A percentile compares a stretch with the other conserved stretches of the same genome.
Evolutionary conservation across 2,329 filamentous ascomycete species (phyloP).

Genomic region (Colletotrichum cordylinicola): DNA sequence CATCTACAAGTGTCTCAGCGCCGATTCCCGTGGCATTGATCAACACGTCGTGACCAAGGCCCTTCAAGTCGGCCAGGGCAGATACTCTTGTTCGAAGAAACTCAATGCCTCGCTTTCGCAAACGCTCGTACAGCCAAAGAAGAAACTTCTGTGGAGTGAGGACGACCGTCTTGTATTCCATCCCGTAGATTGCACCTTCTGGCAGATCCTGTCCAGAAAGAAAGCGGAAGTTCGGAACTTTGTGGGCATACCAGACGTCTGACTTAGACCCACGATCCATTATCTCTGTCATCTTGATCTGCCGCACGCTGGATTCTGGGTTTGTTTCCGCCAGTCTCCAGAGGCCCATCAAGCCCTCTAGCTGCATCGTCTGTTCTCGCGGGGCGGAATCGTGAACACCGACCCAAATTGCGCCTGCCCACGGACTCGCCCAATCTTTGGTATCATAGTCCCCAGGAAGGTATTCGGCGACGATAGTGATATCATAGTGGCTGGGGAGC

Average conservation of each 20-base stretch:
- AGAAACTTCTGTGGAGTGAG: background rate
- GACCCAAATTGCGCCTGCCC: background rate
- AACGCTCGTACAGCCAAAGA: background rate
- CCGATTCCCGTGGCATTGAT: background rate
- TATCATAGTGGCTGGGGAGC: background rate
- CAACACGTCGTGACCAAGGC: background rate
- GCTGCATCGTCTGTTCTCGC: background rate
- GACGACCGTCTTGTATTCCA: background rate
- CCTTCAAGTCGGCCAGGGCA: background rate
- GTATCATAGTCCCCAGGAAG: background rate
- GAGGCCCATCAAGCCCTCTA: background rate
- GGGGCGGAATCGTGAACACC: background rate
- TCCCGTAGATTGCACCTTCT: background rate
- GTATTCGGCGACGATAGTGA: background rate
- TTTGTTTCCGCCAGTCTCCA: background rate
- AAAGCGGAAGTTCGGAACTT: background rate
- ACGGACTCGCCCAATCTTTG: background rate
- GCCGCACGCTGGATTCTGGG: background rate
- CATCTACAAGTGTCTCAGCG: background rate
- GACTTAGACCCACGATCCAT: background rate
- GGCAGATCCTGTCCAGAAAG: background rate
- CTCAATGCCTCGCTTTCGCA: background rate
- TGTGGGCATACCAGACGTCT: background rate
- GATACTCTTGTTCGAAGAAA: background rate
- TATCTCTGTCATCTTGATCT: background rate